Conservation (phyloP, 2,329 filamentous ascomycete species). For the Ophiostoma angusticollis region DNA sequence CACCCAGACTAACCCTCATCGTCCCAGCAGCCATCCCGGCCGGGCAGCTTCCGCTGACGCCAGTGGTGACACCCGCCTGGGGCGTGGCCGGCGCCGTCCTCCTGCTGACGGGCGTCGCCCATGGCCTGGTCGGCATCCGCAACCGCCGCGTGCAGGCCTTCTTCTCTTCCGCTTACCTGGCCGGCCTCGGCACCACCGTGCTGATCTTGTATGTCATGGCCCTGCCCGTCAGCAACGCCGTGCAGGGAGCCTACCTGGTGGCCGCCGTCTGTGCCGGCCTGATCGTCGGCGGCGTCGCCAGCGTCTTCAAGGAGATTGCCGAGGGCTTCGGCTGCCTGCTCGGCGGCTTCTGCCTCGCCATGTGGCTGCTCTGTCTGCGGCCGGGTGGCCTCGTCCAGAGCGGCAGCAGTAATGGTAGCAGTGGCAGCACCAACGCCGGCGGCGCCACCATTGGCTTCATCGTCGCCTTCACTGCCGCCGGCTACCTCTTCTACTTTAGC, state of each 20-base stretch:
- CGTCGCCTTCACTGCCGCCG: slow-evolving; percentile 51
- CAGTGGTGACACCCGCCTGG: slow-evolving; percentile 66
- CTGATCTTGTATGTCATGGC: slow-evolving; percentile 84
- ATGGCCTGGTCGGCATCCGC: slow-evolving; percentile 71
- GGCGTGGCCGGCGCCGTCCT: slow-evolving; percentile 68
- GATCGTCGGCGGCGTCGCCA: slow-evolving; percentile 58
- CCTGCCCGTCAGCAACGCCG: slow-evolving; percentile 56
- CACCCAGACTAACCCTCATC: slow-evolving; percentile 1
- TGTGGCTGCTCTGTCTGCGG: slow-evolving; percentile 78
- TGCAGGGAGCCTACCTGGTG: slow-evolving; percentile 80
- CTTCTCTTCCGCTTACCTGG: slow-evolving; percentile 63
- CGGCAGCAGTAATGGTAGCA: slow-evolving; percentile 38
- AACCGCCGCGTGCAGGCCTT: slow-evolving; percentile 69
- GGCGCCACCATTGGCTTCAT: slow-evolving; percentile 70
- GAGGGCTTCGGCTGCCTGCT: slow-evolving; percentile 73
- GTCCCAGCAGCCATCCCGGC: slow-evolving; percentile 31
- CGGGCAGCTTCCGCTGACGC: slow-evolving; percentile 55
- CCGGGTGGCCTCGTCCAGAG: slow-evolving; percentile 60
- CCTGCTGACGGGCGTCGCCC: slow-evolving; percentile 55
- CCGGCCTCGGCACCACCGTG: slow-evolving; percentile 61
- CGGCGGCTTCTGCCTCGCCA: slow-evolving; percentile 71
- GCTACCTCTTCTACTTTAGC: slow-evolving; percentile 66
- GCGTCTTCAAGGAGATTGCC: slow-evolving; percentile 74
- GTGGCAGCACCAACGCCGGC: too few relatives aligned
- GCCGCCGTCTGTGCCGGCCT: slow-evolving; percentile 61